A percentile compares a stretch with the other conserved stretches of the same genome.
These are phyloP conservation scores for Phytophthora sp. DNA, from an alignment of 352 stramenopile species.

Conservation along the genomic window DNA sequence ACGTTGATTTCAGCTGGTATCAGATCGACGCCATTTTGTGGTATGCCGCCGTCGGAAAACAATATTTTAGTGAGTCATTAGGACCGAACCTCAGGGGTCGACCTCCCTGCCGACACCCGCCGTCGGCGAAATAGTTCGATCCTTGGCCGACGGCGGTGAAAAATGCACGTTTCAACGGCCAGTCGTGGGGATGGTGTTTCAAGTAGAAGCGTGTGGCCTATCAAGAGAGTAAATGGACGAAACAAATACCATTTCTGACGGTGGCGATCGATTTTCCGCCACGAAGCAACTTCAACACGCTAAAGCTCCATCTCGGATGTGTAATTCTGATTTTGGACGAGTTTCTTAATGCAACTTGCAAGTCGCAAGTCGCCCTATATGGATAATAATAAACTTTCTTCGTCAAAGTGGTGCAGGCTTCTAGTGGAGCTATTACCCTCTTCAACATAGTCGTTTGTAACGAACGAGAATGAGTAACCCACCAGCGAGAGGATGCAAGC, in stretches of 20 bases:
- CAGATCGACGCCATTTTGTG: neutral
- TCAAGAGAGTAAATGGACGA: slow-evolving; percentile 1
- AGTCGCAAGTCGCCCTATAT: too few species aligned
- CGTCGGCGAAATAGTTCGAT: neutral
- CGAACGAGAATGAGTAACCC: slow-evolving; percentile 60
- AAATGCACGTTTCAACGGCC: too few species aligned
- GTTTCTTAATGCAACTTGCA: too few species aligned
- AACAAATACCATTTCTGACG: too few species aligned
- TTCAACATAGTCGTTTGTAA: slow-evolving; percentile 41
- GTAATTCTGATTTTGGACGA: too few species aligned
- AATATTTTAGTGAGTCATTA: too few species aligned
- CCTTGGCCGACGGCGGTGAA: slow-evolving; percentile 1
- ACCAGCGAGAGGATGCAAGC: slow-evolving; percentile 63
- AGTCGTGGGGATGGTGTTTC: too few species aligned
- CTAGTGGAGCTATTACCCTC: neutral
- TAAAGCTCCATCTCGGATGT: too few species aligned
- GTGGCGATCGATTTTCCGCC: slow-evolving; percentile 15
- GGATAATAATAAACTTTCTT: slow-evolving; percentile 12
- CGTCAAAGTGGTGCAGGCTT: neutral
- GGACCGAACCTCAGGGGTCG: neutral
- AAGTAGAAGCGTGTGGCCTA: too few species aligned
- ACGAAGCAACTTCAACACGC: slow-evolving; percentile 30
- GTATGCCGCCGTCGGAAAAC: slow-evolving; percentile 29
- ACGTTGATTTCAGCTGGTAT: neutral
- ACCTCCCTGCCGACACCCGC: neutral